Evolutionary conservation across 2,329 filamentous ascomycete species (phyloP).

Genomic region (Aspergillus arachidicola): DNA sequence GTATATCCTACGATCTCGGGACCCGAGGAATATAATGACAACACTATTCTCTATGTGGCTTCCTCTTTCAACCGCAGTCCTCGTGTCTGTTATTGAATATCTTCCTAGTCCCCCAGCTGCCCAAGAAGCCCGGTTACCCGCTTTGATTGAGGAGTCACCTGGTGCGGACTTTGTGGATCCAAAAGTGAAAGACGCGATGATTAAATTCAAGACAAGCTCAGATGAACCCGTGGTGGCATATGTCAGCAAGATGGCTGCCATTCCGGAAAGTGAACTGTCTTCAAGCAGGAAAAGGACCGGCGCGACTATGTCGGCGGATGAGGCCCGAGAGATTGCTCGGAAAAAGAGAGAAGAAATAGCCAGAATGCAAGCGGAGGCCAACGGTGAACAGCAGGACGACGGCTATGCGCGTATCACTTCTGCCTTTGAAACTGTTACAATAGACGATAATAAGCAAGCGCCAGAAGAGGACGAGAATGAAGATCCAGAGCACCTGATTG

Average conservation of each 20-base stretch:
- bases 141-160: slow-evolving; percentile 77
- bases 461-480: slow-evolving; percentile 59
- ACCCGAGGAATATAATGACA: slow-evolving; percentile 80
- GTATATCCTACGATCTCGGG: slow-evolving; percentile 81
- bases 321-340: slow-evolving; percentile 83
- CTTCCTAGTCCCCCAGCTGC: slow-evolving; percentile 81
- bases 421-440: slow-evolving; percentile 62
- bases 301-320: slow-evolving; percentile 76
- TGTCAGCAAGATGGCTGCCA: slow-evolving; percentile 96
- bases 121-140: slow-evolving; percentile 78
- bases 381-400: slow-evolving; percentile 42
- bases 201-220: slow-evolving; percentile 70
- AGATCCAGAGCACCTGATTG: slow-evolving; percentile 86
- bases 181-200: slow-evolving; percentile 76
- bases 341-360: slow-evolving; percentile 89
- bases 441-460: slow-evolving; percentile 55
- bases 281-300: slow-evolving; percentile 76
- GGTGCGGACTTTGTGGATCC: slow-evolving; percentile 71
- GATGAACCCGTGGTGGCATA: slow-evolving; percentile 86
- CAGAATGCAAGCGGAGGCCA: slow-evolving; percentile 67
- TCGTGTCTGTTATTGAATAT: slow-evolving; percentile 93
- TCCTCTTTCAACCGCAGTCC: slow-evolving; percentile 84
- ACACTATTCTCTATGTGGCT: slow-evolving; percentile 89
- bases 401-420: slow-evolving; percentile 61
- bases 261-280: slow-evolving; percentile 88